Conservation (phyloP, 805 yeast species). For the Pichia cabralensis region DNA sequence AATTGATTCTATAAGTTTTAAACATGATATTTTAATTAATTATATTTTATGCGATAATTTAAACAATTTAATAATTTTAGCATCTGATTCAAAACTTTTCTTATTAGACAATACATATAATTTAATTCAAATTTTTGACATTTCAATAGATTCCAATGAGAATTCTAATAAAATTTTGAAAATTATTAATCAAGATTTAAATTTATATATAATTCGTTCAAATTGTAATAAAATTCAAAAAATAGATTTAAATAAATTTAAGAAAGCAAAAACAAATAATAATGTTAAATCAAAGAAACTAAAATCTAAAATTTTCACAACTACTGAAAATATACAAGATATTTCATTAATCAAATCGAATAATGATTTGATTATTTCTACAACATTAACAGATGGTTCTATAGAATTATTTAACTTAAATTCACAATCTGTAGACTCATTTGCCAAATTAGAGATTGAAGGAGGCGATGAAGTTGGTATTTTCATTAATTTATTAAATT, state of each 20-base stretch:
- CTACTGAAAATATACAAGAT: constrained; percentile 17
- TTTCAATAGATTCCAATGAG: too few relatives aligned
- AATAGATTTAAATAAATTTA: constrained; percentile 15
- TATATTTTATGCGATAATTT: constrained; percentile 1
- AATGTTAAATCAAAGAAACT: constrained; percentile 22
- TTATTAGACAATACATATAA: constrained; percentile 4
- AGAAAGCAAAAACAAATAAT: too few relatives aligned
- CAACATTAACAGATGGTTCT: constrained; percentile 11
- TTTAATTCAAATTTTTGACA: constrained; percentile 13
- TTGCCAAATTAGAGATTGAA: constrained; percentile 7
- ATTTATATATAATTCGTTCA: neutral
- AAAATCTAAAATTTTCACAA: constrained; percentile 15
- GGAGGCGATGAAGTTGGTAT: constrained; percentile 13
- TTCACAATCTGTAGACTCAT: neutral
- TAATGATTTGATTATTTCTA: constrained; percentile 5
- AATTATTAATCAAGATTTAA: constrained; percentile 2
- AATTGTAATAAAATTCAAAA: constrained; percentile 9
- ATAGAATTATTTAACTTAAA: constrained; percentile 18
- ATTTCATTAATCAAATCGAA: constrained; percentile 2
- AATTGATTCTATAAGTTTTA: constrained; percentile 10
- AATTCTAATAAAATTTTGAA: too few relatives aligned
- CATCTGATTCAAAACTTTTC: constrained; percentile 5
- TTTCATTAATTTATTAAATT: constrained; percentile 4
- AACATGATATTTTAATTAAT: constrained; percentile 10
- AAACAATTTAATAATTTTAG: constrained; percentile 2